Evolutionary conservation across 2,329 filamentous ascomycete species (phyloP).

Genomic region (Chaetomium strumarium): DNA sequence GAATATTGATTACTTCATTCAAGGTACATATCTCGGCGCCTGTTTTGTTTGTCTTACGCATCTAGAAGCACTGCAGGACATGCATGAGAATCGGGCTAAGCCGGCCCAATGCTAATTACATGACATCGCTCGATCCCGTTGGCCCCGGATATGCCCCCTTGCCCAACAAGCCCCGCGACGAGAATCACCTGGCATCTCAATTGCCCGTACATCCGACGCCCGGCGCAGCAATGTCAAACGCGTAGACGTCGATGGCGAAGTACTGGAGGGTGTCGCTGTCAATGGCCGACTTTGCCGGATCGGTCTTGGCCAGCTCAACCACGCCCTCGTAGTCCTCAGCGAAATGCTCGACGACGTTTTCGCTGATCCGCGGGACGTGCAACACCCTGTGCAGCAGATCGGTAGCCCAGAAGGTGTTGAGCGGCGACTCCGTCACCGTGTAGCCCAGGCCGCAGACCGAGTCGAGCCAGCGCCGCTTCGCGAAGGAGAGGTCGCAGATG

Average conservation of each 20-base stretch:
- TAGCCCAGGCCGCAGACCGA: slow-evolving; percentile 59
- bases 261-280: slow-evolving; percentile 62
- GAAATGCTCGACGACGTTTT: slow-evolving; percentile 56
- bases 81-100: too few species aligned
- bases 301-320: slow-evolving; percentile 43
- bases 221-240: slow-evolving; percentile 57
- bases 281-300: slow-evolving; percentile 42
- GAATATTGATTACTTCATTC: too few species aligned
- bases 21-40: too few species aligned
- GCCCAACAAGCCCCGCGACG: too few species aligned
- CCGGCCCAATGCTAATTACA: too few species aligned
- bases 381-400: slow-evolving; percentile 63
- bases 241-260: slow-evolving; percentile 64
- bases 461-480: slow-evolving; percentile 49
- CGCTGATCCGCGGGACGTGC: slow-evolving; percentile 56
- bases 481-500: slow-evolving; percentile 60
- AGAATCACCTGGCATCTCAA: too few species aligned
- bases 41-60: too few species aligned
- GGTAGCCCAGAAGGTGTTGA: slow-evolving; percentile 59
- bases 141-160: too few species aligned
- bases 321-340: slow-evolving; percentile 52
- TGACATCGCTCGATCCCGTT: too few species aligned
- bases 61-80: too few species aligned
- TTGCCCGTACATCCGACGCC: slow-evolving; percentile 50
- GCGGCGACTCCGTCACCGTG: slow-evolving; percentile 48